Conservation (phyloP, 1,139 yeast species). For the Sugiyamaella castrensis region DNA sequence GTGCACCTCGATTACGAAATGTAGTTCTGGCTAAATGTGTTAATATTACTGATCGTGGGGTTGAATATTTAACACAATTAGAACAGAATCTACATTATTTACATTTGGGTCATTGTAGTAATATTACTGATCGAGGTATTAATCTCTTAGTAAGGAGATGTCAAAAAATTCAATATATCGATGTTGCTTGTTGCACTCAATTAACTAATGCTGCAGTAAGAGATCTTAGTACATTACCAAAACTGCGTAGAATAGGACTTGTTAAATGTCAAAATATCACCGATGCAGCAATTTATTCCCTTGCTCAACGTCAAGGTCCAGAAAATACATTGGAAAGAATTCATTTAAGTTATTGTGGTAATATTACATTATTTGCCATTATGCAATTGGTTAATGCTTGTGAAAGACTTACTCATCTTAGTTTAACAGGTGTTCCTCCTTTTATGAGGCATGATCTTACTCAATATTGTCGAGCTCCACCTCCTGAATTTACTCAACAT, state of each 20-base stretch:
- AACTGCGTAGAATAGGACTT: conserved; percentile 84
- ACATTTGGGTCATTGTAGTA: conserved; percentile 91
- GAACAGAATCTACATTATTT: conserved; percentile 85
- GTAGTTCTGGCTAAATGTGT: conserved; percentile 87
- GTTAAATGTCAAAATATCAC: conserved; percentile 89
- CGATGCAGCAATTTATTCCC: conserved; percentile 77
- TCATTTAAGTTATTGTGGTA: conserved; percentile 87
- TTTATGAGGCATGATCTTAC: conserved; percentile 84
- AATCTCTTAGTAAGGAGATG: conserved; percentile 71
- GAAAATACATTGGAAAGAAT: conserved; percentile 81
- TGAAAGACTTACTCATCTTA: conserved; percentile 82
- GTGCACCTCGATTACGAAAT: conserved; percentile 84
- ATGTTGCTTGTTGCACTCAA: conserved; percentile 90
- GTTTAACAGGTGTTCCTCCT: conserved; percentile 88
- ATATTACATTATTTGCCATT: conserved; percentile 50
- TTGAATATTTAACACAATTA: conserved; percentile 65
- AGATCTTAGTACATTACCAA: conserved; percentile 74
- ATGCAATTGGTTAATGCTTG: conserved; percentile 68
- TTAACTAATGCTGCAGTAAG: conserved; percentile 80
- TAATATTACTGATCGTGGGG: conserved; percentile 79
- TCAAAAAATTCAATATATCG: conserved; percentile 85
- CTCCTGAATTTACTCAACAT: conserved; percentile 84
- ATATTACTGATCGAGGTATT: conserved; percentile 88
- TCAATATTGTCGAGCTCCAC: conserved; percentile 89
- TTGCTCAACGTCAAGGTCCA: conserved; percentile 68